Evolutionary conservation across 1,139 yeast genomes (phyloP).

Genomic region (Blastobotrys serpentis): DNA sequence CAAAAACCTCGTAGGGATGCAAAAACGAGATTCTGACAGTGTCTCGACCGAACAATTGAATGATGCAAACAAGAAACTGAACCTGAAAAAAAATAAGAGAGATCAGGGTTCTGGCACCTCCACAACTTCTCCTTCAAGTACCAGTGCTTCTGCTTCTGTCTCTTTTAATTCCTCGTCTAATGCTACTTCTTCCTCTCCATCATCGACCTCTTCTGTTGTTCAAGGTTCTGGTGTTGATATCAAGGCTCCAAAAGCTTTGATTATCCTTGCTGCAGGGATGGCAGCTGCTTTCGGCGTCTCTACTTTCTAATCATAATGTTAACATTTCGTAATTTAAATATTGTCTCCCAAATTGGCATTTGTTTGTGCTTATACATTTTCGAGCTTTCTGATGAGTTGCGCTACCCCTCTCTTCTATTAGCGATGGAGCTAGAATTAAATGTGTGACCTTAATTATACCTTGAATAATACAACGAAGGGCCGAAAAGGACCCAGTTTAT

Average conservation of each 20-base stretch:
- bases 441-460: too few relatives aligned
- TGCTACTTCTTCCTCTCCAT: not conserved
- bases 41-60: not conserved
- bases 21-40: too few relatives aligned
- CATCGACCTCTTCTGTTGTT: not conserved
- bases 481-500: too few relatives aligned
- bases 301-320: not conserved
- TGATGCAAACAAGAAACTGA: not conserved
- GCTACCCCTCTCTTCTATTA: too few relatives aligned
- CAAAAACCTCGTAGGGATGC: too few relatives aligned
- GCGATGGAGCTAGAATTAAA: too few relatives aligned
- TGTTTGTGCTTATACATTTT: too few relatives aligned
- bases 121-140: not conserved
- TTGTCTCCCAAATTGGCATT: too few relatives aligned
- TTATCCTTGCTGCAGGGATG: slow-evolving; percentile 1
- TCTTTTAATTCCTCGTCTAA: not conserved
- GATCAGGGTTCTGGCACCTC: not conserved
- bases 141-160: not conserved
- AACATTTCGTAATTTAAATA: too few relatives aligned
- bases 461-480: too few relatives aligned
- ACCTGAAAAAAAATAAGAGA: not conserved
- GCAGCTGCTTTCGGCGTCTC: slow-evolving; percentile 5
- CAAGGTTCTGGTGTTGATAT: not conserved
- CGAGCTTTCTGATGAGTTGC: too few relatives aligned
- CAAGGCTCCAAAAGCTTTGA: slow-evolving; percentile 2